Base-by-base conservation (phyloP, 331 rosid species). In the Telfairia occidentalis region DNA sequence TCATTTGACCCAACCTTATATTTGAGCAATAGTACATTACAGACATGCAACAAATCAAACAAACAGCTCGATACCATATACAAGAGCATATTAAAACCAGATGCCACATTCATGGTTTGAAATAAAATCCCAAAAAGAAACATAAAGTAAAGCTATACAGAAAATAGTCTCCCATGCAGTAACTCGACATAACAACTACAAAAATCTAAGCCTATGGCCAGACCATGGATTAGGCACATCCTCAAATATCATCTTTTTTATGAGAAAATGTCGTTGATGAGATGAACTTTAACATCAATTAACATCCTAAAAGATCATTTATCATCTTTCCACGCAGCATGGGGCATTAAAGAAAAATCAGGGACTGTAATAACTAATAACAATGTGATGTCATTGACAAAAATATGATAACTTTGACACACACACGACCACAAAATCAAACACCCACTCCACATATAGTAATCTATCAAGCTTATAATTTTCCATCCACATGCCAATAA, bases 381-480 rank as follows among this genome's bases (percentile, higher is more conserved):
- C 19, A 72, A 49, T 49, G 19, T n/a, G 21, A 49, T 9, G 61
- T 9, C 4, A 32, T 49, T 18, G 10, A 54, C 49, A 54, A 74
- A 21, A 12, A 34, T 54, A 16, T 16, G 23, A 30, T 19, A 23
- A 6, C 37, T 37, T 12, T 42, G 65, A 15, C 29, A 43, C 55
- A 58, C 57, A 10, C n/a, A 2, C 69, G 21, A 28, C 55, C 29
- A 38, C 42, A 16, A 35, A 66, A 40, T 40, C 34, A 40, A 66
- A 40, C 34, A 5, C 73, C 30, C 43, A 2, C 34, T 35, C 11
- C 5, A 66, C 21, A 23, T 38, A 24, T 13, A 23, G 53, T 3
- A 5, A 45, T 46, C 43, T 16, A 76, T 67, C 61, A 29, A 60
- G 42, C 81, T 52, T 32, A 76, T 30, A 75, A 57, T 58, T 48